Evolutionary conservation across 2,329 filamentous ascomycete genomes (phyloP).

Genomic region (Colletotrichum musicola): DNA sequence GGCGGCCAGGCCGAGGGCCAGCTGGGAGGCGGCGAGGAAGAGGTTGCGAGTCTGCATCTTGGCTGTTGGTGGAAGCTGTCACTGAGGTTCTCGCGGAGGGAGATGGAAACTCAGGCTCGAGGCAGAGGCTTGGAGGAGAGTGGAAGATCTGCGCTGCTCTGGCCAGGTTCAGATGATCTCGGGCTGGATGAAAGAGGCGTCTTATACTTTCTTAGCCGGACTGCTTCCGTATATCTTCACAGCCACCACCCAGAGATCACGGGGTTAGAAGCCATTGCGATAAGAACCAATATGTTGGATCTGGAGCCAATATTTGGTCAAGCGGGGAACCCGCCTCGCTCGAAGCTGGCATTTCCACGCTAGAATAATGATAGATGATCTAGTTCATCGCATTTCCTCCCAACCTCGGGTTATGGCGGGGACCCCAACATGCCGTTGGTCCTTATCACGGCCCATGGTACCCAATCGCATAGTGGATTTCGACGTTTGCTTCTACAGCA

Average conservation of each 20-base stretch:
- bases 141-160: conserved; percentile 3
- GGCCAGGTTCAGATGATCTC: neutral
- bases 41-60: conserved; percentile 28
- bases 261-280: neutral
- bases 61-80: neutral
- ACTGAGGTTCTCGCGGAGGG: neutral
- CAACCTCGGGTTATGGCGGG: neutral
- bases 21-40: conserved; percentile 23
- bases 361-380: neutral
- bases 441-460: conserved; percentile 13
- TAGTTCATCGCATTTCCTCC: neutral
- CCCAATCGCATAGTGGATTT: no score
- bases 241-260: neutral
- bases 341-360: neutral
- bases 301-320: conserved; percentile 7
- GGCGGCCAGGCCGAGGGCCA: conserved; percentile 32
- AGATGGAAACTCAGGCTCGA: neutral
- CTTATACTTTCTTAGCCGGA: conserved; percentile 6
- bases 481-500: no score
- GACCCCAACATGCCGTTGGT: neutral
- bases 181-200: neutral
- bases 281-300: neutral
- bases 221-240: neutral
- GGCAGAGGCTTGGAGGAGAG: neutral
- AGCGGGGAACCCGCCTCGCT: neutral